Conservation (phyloP, 768 basidiomycete species). For the Suillus tomentosus region DNA sequence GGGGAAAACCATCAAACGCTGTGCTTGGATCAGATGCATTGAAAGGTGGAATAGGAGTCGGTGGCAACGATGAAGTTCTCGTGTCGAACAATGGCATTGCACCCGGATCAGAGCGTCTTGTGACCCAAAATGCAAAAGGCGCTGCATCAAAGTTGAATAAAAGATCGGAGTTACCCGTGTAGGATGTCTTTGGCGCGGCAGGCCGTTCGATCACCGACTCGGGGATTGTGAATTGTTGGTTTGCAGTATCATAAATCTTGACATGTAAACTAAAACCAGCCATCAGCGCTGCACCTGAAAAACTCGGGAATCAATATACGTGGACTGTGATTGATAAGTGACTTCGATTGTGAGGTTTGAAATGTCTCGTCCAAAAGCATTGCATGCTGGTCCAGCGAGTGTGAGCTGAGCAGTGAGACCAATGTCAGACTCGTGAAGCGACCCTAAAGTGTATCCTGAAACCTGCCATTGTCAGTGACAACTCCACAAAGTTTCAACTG, state of each 20-base stretch:
- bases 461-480: neutral
- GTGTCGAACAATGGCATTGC: conserved; percentile 70
- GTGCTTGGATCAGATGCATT: conserved; percentile 53
- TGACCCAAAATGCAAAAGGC: conserved; percentile 84
- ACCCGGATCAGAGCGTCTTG: conserved; percentile 59
- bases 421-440: conserved; percentile 42
- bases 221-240: conserved; percentile 69
- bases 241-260: conserved; percentile 61
- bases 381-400: conserved; percentile 58
- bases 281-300: neutral
- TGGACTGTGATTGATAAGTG: conserved; percentile 59
- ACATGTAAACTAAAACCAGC: conserved; percentile 55
- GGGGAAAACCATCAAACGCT: conserved; percentile 60
- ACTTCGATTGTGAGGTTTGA: conserved; percentile 62
- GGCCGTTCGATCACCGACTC: conserved; percentile 51
- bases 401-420: conserved; percentile 58
- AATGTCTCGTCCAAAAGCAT: conserved; percentile 67
- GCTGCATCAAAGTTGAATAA: conserved; percentile 64
- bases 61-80: conserved; percentile 58
- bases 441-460: conserved; percentile 56
- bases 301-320: conserved; percentile 33
- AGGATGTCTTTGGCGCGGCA: conserved; percentile 33
- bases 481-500: neutral
- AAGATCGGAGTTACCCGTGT: conserved; percentile 54
- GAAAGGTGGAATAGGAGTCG: conserved; percentile 59